Evolutionary conservation across 768 basidiomycete species (phyloP), one percentile per base, ranked within the genome.

Genomic region (Leccinum imitatum): DNA sequence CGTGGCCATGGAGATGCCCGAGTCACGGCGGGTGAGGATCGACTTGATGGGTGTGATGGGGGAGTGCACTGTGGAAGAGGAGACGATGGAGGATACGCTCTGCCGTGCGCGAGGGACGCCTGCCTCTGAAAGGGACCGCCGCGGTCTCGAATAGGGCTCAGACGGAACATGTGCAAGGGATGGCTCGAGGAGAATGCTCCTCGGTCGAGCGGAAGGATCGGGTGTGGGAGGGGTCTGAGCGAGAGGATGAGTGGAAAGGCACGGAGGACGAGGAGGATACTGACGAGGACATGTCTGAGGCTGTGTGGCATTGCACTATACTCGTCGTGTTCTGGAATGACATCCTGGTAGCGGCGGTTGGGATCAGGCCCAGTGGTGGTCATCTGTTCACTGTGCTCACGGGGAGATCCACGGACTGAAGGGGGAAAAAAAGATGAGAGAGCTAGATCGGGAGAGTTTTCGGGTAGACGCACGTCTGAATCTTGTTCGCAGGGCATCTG

Each of bases 21-120:
- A 79, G 59, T 70, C 77, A 62, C 78, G 79, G 56, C 78, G 82
- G 44, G 83, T 77, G 46, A 89, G 78, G 58, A 87, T 88, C 4
- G 86, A 87, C 67, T 82, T 86, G 31, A 80, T 76, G 17, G 65
- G 67, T 14, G 53, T 51, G 3, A 53, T 17, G 46, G 63, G 62
- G 2, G 72, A 68, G 9, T 74, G 71, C 19, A 63, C 47, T 53
- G 73, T 72, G 11, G 72, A 73, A 48, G 63, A 72, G 10, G 72
- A 73, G 21, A 65, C 67, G 13, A 79, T 71, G 33, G 80, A 81
- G 19, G 80, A 80, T 3, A 75, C 71, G 44, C 79, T 74, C 37
- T 71, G 72, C 41, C 76, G 57, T 10, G 74, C 69, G 23, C 75
- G 76, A 31, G 52, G 58, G 31, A 69, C 39, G 8, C 54, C 58